Evolutionary conservation across 495 filamentous ascomycete species (phyloP), one percentile per base, ranked within the genome.

Genomic region (Aeminium ludgeri): DNA sequence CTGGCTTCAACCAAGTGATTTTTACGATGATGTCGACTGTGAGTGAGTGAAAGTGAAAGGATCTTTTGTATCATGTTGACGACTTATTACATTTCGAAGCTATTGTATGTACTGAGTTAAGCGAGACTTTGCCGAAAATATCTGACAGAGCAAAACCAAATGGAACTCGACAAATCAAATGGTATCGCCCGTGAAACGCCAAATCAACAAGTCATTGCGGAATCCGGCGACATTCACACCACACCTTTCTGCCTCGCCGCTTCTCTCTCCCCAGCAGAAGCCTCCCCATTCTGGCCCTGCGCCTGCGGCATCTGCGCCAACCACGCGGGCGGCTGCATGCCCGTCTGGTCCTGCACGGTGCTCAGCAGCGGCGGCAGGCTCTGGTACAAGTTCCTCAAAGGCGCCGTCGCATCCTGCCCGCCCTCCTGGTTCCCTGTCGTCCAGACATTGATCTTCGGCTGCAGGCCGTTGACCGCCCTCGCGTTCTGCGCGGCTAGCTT

Each of bases 391-490:
- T 67, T 70, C 15, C 70, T 53, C 28, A 76, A 65, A 4, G 71
- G 58, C 3, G 62, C 71, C 16, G 60, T 55, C 3, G 62, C 48
- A 54, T 71, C 67, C 3, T 52, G 55, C 20, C 53, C 55, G 27
- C 50, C 44, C 29, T 58, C 48, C 52, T 58, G 59, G 15, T 25
- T 55, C 16, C 78, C 80, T 25, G 82, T 86, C 57, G 86, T 86
- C 82, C 82, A 89, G 8, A 84, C 69, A 36, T 73, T 83, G 60
- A 89, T 89, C 74, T 86, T 89, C 40, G 82, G 82, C 51, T 82
- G 71, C 49, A 89, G 61, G 36, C 82, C 82, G 33, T 74, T 64
- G 58, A 89, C 70, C 17, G 81, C 82, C 30, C 63, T 49, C 17
- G 77, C 82, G 49, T 81, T 81, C 32, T 74, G 74, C 47, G 74